Base-by-base conservation (phyloP, 1,284 basidiomycete species). In the Austropuccinia psidii region DNA sequence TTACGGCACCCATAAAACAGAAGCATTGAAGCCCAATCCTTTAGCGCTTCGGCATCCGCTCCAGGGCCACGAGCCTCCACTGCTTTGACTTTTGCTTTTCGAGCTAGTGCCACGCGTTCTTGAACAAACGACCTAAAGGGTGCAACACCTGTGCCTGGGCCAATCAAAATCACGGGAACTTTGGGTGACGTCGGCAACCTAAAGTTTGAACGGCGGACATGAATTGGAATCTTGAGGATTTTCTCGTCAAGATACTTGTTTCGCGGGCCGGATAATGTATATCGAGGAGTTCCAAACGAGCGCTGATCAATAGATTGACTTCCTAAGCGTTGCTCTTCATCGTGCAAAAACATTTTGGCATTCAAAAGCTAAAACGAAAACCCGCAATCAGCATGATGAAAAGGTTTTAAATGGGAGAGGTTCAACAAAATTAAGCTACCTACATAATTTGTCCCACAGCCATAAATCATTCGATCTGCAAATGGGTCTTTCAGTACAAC, bases 71-170 rank as follows among this genome's bases (percentile, higher is more conserved):
- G 41, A 11, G 39, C 58, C 31, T 91, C 86, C 96, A 97, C 79
- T 93, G 93, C 58, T 61, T 61, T 61, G 45, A 41, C 58, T 74
- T 91, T 85, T 0, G 93, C 91, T 78, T 92, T 91, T 76, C 91
- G 89, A 17, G 94, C 95, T 54, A 96, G 88, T 13, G 93, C 93
- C 41, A 98, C 89, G 77, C 95, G 91, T 81, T 98, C 95, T 83
- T 98, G 96, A 7, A 98, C 87, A 81, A 98, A 98, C 1, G 93
- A 93, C 75, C 95, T 90, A 91, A 98, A 98, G 19, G 95, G 95
- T 41, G 95, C 95, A 67, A 98, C 93, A 84, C 93, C 93, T 75
- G 94, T 98, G 73, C 95, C 95, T 74, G 95, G 95, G 68, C 95
- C 95, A 80, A 98, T 87, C 95, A 98, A 98, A 82, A 98, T 93